Evolutionary conservation across 192 early-diverging fungal genomes (phyloP), one percentile per base, ranked within the genome.

Genomic region (Jimgerdemannia lactiflua): DNA sequence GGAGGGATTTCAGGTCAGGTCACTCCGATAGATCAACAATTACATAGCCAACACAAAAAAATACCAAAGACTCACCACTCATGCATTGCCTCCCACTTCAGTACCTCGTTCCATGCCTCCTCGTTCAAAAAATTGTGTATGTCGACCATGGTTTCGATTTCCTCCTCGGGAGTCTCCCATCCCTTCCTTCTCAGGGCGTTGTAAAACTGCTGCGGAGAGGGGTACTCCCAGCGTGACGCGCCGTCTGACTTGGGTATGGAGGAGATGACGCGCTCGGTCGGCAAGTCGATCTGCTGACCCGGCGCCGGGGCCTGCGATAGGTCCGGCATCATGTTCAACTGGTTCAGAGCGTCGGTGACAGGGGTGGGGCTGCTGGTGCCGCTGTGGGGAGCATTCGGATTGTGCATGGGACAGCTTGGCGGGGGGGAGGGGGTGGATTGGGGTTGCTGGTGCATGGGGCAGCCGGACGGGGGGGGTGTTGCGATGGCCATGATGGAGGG

Each of bases 111-210:
- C 97, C 97, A 98, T 44, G 94, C 94, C 70, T 91, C 93, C 77
- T 99, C 97, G 79, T 99, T 99, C 77, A 99, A 86, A 74, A 95
- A 96, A 78, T 99, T 99, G 83, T 99, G 97, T 79, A 99, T 99
- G 75, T 96, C 92, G 0, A 99, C 97, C 94, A 99, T 97, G 2
- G 91, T 90, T 67, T 94, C 92, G 59, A 96, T 87, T 49, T 92
- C 88, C 64, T 91, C 89, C 72, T 94, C 94, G 7, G 95, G 95
- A 0, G 94, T 92, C 41, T 94, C 88, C 93, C 92, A 93, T 44
- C 92, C 91, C 69, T 96, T 95, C n/a, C 94, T 87, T 20, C 89
- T 89, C 20, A 95, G 84, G 2, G 95, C 95, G 73, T 94, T 94
- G 80, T 94, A 95, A 79, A 96, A 95, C 74, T 95, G 94, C 80